Percentiles rank a stretch among this genome's conserved stretches.
Evolutionary conservation across 1,284 basidiomycete genomes (phyloP).

Genomic region (Marasmius tenuissimus): DNA sequence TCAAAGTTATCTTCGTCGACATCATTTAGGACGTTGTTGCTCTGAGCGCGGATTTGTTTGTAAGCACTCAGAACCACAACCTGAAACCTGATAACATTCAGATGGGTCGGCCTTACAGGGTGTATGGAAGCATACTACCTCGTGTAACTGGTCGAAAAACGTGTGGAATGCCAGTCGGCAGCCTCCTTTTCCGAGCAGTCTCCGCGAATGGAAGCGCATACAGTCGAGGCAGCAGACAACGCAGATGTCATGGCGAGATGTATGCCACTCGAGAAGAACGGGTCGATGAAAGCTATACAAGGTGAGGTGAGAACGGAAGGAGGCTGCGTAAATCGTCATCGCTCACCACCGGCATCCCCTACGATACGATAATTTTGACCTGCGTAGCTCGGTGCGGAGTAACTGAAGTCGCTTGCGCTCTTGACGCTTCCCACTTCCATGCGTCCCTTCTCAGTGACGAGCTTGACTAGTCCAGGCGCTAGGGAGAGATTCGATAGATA

Average conservation of each 20-base stretch:
- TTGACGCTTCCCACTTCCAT: conserved; percentile 46
- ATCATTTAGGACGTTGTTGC: conserved; percentile 55
- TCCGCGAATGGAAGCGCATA: conserved; percentile 58
- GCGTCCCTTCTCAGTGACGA: conserved; percentile 50
- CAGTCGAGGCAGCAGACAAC: conserved; percentile 61
- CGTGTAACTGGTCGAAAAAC: conserved; percentile 63
- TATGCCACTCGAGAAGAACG: conserved; percentile 72
- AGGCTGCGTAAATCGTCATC: background rate
- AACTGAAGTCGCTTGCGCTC: conserved; percentile 50
- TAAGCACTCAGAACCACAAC: conserved; percentile 76
- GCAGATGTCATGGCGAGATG: conserved; percentile 68
- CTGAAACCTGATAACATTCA: conserved; percentile 48
- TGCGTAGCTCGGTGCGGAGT: background rate
- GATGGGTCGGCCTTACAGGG: background rate
- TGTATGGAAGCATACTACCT: conserved; percentile 28
- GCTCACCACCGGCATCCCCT: conserved; percentile 72
- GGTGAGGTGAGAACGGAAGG: conserved; percentile 9
- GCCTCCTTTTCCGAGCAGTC: conserved; percentile 56
- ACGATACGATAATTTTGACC: conserved; percentile 32
- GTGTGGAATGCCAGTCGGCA: conserved; percentile 57
- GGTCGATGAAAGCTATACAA: conserved; percentile 65
- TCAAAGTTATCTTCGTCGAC: conserved; percentile 69
- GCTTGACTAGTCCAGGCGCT: conserved; percentile 52
- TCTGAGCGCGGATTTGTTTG: conserved; percentile 67
- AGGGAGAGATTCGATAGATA: conserved; percentile 50